Percentiles rank a stretch among this genome's conserved stretches.
These are phyloP conservation scores for Skeletonema menzelii DNA, from an alignment of 108 stramenopile species.

Conservation along the genomic window DNA sequence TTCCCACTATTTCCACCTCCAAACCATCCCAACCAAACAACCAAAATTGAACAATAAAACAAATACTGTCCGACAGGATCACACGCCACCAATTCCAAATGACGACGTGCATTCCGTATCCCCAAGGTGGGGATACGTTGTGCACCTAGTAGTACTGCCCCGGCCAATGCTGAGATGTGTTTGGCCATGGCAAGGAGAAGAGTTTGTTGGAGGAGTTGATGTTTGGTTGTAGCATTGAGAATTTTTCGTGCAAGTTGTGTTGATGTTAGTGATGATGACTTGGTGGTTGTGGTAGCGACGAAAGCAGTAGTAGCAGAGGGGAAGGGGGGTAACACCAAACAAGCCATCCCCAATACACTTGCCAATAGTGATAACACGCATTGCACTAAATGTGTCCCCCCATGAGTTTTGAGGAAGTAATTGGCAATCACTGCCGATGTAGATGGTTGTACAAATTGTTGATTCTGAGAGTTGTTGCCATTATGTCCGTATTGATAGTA, in stretches of 20 bases:
- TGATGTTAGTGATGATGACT: neutral
- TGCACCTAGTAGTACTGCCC: conserved; percentile 64
- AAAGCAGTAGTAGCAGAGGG: conserved; percentile 4
- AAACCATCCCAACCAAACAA: conserved; percentile 62
- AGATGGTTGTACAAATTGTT: conserved; percentile 56
- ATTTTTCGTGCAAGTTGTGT: conserved; percentile 46
- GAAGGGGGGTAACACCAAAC: conserved; percentile 35
- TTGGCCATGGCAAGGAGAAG: conserved; percentile 76
- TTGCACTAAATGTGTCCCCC: conserved; percentile 77
- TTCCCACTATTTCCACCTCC: conserved; percentile 43
- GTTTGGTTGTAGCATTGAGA: conserved; percentile 41
- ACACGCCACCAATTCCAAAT: conserved; percentile 60
- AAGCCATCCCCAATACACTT: conserved; percentile 42
- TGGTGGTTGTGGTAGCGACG: neutral
- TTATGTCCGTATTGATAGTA: conserved; percentile 18
- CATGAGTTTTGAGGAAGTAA: conserved; percentile 83
- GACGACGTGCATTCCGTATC: conserved; percentile 50
- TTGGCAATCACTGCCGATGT: conserved; percentile 66
- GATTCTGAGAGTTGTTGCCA: conserved; percentile 25
- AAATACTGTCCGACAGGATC: conserved; percentile 87
- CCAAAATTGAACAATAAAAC: conserved; percentile 70
- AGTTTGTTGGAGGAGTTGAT: conserved; percentile 58
- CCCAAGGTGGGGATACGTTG: conserved; percentile 67
- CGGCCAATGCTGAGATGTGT: conserved; percentile 67
- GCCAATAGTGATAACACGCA: conserved; percentile 63